Conservation (phyloP, 2,329 filamentous ascomycete species). For the Verticillium zaregamsianum region DNA sequence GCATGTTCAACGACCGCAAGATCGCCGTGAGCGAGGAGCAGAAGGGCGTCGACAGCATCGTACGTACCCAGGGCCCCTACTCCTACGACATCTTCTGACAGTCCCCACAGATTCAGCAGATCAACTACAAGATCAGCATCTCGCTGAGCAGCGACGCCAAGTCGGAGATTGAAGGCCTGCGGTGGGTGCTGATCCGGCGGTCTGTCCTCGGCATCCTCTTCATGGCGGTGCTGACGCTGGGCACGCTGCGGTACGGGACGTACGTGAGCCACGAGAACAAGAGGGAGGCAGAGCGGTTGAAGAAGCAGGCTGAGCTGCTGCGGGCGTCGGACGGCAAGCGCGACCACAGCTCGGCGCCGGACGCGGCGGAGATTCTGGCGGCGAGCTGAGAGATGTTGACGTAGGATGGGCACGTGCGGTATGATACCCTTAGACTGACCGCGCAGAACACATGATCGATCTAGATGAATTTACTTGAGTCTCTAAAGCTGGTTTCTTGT, state of each 20-base stretch:
- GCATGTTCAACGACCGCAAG: slow-evolving; percentile 93
- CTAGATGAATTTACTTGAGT: not conserved
- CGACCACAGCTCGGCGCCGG: slow-evolving; percentile 42
- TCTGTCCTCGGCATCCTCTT: slow-evolving; percentile 62
- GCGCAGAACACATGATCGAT: not conserved
- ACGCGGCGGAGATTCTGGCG: slow-evolving; percentile 54
- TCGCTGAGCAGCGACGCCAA: slow-evolving; percentile 84
- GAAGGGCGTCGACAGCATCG: slow-evolving; percentile 74
- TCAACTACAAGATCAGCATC: slow-evolving; percentile 95
- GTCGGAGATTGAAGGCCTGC: slow-evolving; percentile 83
- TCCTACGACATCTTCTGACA: slow-evolving; percentile 8
- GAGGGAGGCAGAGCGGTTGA: slow-evolving; percentile 38
- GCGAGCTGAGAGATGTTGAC: slow-evolving; percentile 38
- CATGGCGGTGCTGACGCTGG: slow-evolving; percentile 59
- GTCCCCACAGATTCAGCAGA: slow-evolving; percentile 68
- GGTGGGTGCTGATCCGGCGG: slow-evolving; percentile 74
- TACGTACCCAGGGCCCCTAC: slow-evolving; percentile 34
- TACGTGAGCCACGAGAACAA: slow-evolving; percentile 48
- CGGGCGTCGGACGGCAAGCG: slow-evolving; percentile 39
- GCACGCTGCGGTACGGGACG: slow-evolving; percentile 56
- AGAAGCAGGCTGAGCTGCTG: slow-evolving; percentile 37
- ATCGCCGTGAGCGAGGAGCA: slow-evolving; percentile 90
- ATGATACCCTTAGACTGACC: slow-evolving; percentile 1
- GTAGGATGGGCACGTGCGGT: not conserved
- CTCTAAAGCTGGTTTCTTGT: not conserved